Conservation (phyloP, 129 eudicot species). For the Solidago caesia region DNA sequence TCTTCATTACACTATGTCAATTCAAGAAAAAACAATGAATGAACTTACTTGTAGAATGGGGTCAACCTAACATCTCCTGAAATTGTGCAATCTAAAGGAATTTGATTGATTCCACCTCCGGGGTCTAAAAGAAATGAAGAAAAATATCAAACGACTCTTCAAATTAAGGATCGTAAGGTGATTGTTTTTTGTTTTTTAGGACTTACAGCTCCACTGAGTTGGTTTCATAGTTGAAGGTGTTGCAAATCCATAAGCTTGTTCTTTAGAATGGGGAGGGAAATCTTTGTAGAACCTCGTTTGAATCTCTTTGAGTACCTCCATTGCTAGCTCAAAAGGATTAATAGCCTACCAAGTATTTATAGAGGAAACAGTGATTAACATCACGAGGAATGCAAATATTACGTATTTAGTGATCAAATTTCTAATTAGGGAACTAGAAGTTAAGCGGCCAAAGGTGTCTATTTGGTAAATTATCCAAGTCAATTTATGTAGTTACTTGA, state of each 20-base stretch:
- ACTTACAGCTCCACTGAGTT: conserved; percentile 92
- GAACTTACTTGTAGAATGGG: conserved; percentile 79
- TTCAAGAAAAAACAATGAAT: background rate
- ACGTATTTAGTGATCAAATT: background rate
- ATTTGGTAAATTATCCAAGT: background rate
- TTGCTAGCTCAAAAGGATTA: conserved; percentile 84
- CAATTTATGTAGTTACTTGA: background rate
- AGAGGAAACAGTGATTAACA: conserved; percentile 8
- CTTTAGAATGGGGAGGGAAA: conserved; percentile 87
- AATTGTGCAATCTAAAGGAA: conserved; percentile 74
- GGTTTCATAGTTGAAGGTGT: conserved; percentile 98
- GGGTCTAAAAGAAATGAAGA: conserved; percentile 52
- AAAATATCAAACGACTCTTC: background rate
- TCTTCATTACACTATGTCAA: background rate
- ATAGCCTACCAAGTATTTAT: conserved; percentile 51
- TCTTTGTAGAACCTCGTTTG: conserved; percentile 75
- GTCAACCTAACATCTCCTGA: conserved; percentile 99
- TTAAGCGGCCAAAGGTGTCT: background rate
- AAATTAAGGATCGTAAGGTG: background rate
- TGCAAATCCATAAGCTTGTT: conserved; percentile 75
- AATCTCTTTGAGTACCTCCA: conserved; percentile 88
- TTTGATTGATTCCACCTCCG: conserved; percentile 95
- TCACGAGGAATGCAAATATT: background rate
- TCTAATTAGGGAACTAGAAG: background rate
- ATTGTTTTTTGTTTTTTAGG: conserved; percentile 7